Evolutionary conservation across 257 asterid genomes (phyloP), one percentile per base, ranked within the genome.

Genomic region (Primulina tabacum): DNA sequence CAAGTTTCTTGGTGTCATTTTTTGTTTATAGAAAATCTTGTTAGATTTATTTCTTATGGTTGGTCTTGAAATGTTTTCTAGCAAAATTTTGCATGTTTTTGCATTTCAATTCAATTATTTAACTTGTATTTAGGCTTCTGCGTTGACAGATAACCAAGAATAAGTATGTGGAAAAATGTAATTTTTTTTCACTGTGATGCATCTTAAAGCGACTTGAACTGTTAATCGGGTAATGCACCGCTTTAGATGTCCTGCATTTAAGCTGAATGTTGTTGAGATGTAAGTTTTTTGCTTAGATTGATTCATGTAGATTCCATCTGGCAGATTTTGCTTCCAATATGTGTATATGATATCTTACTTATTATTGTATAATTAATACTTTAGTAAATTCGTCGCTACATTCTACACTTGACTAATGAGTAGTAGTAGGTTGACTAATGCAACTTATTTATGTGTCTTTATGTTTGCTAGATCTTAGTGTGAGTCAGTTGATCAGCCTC

Each of bases 401-500:
- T 35, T 50, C 16, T 21, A 50, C 62, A 61, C 73, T 69, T 38
- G 56, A 59, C 26, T 40, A 64, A 53, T 12, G 35, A 43, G 38
- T 69, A 17, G 38, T 69, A 17, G 34, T 65, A 62, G 64, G 67
- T 56, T 75, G 38, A 37, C 18, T n/a, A 35, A 10, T 65, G 74
- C 70, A 35, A 63, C 66, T 43, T 43, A 56, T 66, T 79, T 76
- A 76, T 57, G 70, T 69, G 68, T 43, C 57, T 73, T 74, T 75
- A 24, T 73, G 34, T 77, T 77, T 77, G 75, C 76, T 71, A 94
- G 99, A 89, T 88, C 69, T 94, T 69, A 85, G 79, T 68, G 93
- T 56, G 73, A 75, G 74, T 60, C 93, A 89, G 82, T 80, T 94
- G 87, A 80, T 89, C 78, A 76, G 83, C 76, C 89, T 94, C 55